Conservation (phyloP, 148 eudicot genomes). For the Rhododendron griersonianum region DNA sequence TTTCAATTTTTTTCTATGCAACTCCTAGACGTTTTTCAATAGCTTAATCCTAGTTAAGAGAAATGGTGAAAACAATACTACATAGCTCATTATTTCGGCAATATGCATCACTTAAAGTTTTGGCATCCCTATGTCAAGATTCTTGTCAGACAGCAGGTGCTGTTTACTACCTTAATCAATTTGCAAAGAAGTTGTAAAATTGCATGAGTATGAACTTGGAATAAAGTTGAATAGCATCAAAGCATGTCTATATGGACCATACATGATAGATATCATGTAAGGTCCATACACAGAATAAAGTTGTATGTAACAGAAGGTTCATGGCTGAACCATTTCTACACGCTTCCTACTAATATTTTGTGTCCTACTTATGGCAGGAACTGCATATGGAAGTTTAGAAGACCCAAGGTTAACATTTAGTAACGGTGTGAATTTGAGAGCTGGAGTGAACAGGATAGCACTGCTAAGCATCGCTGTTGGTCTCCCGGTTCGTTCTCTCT, state of each 20-base stretch:
- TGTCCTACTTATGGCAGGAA: conserved; percentile 43
- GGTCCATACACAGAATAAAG: background rate
- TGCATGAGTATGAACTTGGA: background rate
- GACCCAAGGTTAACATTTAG: conserved; percentile 68
- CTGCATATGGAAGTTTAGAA: conserved; percentile 78
- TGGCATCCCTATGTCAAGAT: background rate
- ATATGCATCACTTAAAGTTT: background rate
- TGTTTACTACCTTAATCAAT: background rate
- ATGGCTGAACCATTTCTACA: background rate
- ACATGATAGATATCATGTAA: background rate
- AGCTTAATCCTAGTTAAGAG: background rate
- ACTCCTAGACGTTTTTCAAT: background rate
- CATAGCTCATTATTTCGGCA: background rate
- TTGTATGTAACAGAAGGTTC: background rate
- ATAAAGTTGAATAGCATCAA: background rate
- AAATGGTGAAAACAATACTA: conserved; percentile 4
- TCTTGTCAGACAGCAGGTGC: background rate
- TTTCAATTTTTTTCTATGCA: background rate
- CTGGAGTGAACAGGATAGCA: conserved; percentile 80
- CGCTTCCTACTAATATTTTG: background rate
- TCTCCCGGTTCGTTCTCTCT: conserved; percentile 65
- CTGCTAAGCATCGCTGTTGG: conserved; percentile 96
- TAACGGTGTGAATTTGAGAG: conserved; percentile 65
- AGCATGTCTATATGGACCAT: background rate
- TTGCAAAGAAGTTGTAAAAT: background rate